Conservation (phyloP, 2,329 filamentous ascomycete species). For the Xylaria sp. region DNA sequence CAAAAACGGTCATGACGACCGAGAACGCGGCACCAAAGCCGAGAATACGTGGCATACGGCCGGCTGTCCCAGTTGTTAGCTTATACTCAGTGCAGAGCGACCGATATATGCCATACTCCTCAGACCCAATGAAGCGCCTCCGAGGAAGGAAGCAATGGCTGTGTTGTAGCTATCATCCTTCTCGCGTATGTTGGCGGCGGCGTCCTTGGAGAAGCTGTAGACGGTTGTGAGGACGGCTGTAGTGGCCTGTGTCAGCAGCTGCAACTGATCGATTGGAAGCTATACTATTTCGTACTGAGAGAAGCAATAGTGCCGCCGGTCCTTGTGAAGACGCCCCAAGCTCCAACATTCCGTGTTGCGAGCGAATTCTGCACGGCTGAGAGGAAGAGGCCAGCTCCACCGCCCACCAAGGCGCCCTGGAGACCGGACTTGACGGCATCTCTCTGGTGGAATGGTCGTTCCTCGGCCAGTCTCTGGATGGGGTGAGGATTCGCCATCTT, state of each 20-base stretch:
- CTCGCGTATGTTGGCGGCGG: slow-evolving; percentile 84
- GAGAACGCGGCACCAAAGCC: slow-evolving; percentile 69
- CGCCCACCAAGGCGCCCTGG: slow-evolving; percentile 72
- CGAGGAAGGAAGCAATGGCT: slow-evolving; percentile 79
- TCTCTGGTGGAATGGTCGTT: slow-evolving; percentile 72
- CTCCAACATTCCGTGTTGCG: slow-evolving; percentile 81
- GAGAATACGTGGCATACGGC: slow-evolving; percentile 70
- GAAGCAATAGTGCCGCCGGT: slow-evolving; percentile 78
- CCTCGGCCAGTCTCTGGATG: slow-evolving; percentile 45
- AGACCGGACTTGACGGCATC: slow-evolving; percentile 77
- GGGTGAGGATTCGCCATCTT: slow-evolving; percentile 50
- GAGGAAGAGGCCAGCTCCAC: slow-evolving; percentile 74
- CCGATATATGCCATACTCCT: slow-evolving; percentile 66
- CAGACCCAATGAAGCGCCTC: slow-evolving; percentile 77
- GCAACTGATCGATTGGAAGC: slow-evolving; percentile 15
- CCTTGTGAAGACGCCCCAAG: slow-evolving; percentile 81
- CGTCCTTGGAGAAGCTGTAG: slow-evolving; percentile 80
- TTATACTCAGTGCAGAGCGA: background rate
- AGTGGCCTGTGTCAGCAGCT: slow-evolving; percentile 32
- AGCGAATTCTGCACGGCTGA: slow-evolving; percentile 89
- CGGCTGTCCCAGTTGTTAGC: slow-evolving; percentile 54
- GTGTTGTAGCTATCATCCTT: slow-evolving; percentile 83
- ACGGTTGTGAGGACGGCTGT: slow-evolving; percentile 77
- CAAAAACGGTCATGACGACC: slow-evolving; percentile 66
- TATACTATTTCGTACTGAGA: slow-evolving; percentile 55